Conservation (phyloP, 1,284 basidiomycete species). For the Coriolopsis trogii region DNA sequence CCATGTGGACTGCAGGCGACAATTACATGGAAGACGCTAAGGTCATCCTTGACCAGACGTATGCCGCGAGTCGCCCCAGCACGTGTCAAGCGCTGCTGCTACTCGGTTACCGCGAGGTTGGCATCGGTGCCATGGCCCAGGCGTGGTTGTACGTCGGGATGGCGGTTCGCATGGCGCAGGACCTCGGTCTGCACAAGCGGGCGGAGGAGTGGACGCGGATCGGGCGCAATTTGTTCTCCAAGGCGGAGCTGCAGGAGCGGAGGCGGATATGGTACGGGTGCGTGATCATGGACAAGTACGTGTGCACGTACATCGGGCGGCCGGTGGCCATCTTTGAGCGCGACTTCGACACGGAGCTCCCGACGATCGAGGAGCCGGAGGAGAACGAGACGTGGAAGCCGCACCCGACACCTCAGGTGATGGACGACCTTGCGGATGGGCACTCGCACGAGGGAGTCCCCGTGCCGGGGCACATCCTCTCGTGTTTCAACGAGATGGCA, state of each 20-base stretch:
- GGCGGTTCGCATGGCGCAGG: constrained; percentile 85
- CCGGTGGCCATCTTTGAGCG: constrained; percentile 79
- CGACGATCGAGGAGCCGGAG: constrained; percentile 70
- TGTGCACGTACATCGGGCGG: constrained; percentile 79
- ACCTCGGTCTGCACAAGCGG: constrained; percentile 81
- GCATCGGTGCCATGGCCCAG: constrained; percentile 86
- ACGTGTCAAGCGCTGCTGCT: constrained; percentile 80
- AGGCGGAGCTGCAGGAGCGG: constrained; percentile 71
- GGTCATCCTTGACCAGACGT: constrained; percentile 64
- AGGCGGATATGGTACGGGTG: constrained; percentile 83
- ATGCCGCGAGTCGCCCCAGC: constrained; percentile 64
- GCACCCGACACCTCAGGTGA: constrained; percentile 41
- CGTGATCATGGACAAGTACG: constrained; percentile 80
- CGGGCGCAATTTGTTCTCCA: constrained; percentile 62
- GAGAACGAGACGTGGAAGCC: constrained; percentile 62
- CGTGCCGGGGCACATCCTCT: constrained; percentile 57
- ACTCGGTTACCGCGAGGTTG: constrained; percentile 82
- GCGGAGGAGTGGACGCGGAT: constrained; percentile 74
- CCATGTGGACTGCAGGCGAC: constrained; percentile 86
- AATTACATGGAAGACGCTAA: constrained; percentile 74
- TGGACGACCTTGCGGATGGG: constrained; percentile 34
- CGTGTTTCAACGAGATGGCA: constrained; percentile 78
- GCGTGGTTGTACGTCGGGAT: constrained; percentile 84
- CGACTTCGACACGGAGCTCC: constrained; percentile 80
- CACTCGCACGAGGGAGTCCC: constrained; percentile 33